Conservation (phyloP, 2,329 filamentous ascomycete species). For the Colletotrichum euphorbiae region DNA sequence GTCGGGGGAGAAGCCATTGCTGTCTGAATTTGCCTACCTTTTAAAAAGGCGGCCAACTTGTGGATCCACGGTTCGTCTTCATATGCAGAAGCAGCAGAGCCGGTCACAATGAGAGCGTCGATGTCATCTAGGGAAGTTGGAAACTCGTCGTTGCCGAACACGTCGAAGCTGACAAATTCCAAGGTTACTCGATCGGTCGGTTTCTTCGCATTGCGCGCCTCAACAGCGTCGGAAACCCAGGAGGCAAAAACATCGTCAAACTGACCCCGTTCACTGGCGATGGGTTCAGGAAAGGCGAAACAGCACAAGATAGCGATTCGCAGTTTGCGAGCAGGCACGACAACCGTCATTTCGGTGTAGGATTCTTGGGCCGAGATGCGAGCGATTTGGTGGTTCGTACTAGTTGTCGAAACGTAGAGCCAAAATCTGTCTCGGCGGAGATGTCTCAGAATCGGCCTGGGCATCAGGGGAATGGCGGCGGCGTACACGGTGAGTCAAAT, state of each 20-base stretch:
- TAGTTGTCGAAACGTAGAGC: too few relatives aligned
- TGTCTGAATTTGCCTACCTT: not conserved
- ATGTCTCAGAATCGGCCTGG: too few relatives aligned
- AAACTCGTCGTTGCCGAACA: constrained; percentile 48
- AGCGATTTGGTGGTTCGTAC: too few relatives aligned
- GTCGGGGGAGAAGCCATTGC: too few relatives aligned
- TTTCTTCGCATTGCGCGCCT: not conserved
- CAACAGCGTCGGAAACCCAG: not conserved
- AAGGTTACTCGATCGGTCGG: constrained; percentile 26
- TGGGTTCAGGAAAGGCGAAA: not conserved
- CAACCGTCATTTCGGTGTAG: not conserved
- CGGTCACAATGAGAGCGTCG: constrained; percentile 54
- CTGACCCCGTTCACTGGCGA: not conserved
- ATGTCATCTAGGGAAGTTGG: constrained; percentile 46
- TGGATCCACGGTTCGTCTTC: constrained; percentile 43
- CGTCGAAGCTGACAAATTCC: constrained; percentile 50
- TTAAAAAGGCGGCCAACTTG: constrained; percentile 42
- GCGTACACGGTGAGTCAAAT: too few relatives aligned
- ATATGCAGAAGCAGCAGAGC: constrained; percentile 51
- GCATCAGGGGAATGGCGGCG: too few relatives aligned
- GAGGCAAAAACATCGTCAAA: constrained; percentile 5
- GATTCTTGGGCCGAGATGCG: too few relatives aligned
- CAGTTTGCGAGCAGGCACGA: not conserved
- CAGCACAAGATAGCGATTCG: constrained; percentile 6
- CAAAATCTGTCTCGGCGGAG: too few relatives aligned